These are phyloP conservation scores for Mrakia blollopis DNA, from an alignment of 768 basidiomycete genomes.

Conservation along the genomic window DNA sequence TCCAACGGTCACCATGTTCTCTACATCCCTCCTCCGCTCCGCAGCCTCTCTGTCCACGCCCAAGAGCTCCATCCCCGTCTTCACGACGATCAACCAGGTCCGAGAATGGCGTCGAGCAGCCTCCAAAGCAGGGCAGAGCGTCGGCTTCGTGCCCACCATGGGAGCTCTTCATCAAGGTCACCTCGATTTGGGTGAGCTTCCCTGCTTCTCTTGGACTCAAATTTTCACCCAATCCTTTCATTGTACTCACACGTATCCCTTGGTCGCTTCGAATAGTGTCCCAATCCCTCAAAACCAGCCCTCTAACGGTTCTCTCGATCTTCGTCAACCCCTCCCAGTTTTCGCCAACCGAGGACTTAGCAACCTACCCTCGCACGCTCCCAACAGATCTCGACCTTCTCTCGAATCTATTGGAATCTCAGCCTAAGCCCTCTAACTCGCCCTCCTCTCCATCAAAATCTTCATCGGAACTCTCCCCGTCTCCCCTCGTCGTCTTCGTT, in stretches of 20 bases:
- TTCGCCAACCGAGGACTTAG: constrained; percentile 88
- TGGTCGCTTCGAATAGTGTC: constrained; percentile 54
- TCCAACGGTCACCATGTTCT: neutral
- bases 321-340: constrained; percentile 95
- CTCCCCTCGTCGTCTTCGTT: constrained; percentile 58
- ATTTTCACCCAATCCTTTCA: neutral
- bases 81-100: constrained; percentile 40
- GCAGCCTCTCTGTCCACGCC: constrained; percentile 3
- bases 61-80: constrained; percentile 38
- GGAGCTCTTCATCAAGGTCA: constrained; percentile 75
- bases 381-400: constrained; percentile 66
- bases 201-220: neutral
- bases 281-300: constrained; percentile 68
- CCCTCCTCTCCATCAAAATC: constrained; percentile 30
- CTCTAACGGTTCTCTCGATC: constrained; percentile 84
- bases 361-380: constrained; percentile 83
- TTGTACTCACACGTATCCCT: neutral
- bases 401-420: constrained; percentile 34
- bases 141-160: constrained; percentile 86
- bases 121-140: constrained; percentile 56
- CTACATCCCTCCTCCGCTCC: neutral
- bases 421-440: neutral
- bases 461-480: constrained; percentile 36
- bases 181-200: constrained; percentile 69
- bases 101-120: constrained; percentile 64